Percentiles rank a stretch among this genome's conserved stretches.
phyloP scores from a whole-genome alignment of 1,284 basidiomycete species.

The Salmacisia buchloeana region DNA sequence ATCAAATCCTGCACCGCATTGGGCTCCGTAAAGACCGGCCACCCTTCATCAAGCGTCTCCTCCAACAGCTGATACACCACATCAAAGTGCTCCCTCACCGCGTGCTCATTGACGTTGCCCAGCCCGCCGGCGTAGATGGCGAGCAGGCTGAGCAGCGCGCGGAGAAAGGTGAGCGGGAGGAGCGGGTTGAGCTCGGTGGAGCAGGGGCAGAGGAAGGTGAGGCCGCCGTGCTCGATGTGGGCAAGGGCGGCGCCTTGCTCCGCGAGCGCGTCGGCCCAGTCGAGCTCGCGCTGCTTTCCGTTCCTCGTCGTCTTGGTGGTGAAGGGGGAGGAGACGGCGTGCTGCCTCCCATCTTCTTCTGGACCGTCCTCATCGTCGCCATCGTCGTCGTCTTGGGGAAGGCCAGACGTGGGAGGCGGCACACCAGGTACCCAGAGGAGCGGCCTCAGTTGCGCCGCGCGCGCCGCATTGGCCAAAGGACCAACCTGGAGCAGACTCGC shows the following conservation, averaged over 20 bases:
- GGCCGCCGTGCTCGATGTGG: conserved; percentile 67
- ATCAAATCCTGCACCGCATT: conserved; percentile 42
- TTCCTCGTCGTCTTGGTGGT: conserved; percentile 14
- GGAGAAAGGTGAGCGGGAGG: conserved; percentile 80
- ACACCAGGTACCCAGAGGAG: conserved; percentile 34
- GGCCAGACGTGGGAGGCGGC: conserved; percentile 13
- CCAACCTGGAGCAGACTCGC: neutral
- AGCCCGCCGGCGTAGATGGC: conserved; percentile 22
- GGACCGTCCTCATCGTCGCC: conserved; percentile 16
- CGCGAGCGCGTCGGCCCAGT: conserved; percentile 10
- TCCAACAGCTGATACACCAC: conserved; percentile 46
- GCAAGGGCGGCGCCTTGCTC: conserved; percentile 61
- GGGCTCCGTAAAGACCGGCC: conserved; percentile 42
- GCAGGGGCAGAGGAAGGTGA: conserved; percentile 73
- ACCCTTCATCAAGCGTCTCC: conserved; percentile 45
- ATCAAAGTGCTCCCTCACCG: conserved; percentile 42
- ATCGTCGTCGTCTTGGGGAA: conserved; percentile 7
- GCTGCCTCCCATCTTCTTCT: conserved; percentile 14
- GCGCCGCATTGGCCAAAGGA: neutral
- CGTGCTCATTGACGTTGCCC: conserved; percentile 34
- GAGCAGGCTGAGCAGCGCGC: conserved; percentile 62
- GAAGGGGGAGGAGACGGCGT: too few relatives aligned
- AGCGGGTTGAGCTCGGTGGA: conserved; percentile 79
- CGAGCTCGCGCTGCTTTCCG: conserved; percentile 18
- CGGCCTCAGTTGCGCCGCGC: conserved; percentile 22